Evolutionary conservation across 495 filamentous ascomycete species (phyloP).

Genomic region (Hypoxylon fragiforme): DNA sequence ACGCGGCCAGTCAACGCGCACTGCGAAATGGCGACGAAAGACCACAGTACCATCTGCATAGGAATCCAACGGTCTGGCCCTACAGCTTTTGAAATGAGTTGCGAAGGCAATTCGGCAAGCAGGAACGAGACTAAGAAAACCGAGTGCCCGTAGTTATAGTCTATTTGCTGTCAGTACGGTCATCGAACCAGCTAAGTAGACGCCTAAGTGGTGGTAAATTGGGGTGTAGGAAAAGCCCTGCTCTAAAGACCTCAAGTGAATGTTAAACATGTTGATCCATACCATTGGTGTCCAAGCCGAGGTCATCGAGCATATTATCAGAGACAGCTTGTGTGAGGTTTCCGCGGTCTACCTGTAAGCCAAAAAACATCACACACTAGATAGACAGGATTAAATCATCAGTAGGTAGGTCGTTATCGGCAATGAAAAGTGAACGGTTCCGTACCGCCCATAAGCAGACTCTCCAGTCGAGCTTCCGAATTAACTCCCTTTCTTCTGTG

Average conservation of each 20-base stretch:
- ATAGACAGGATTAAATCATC: constrained; percentile 3
- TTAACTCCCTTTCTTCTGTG: constrained; percentile 55
- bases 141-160: constrained; percentile 73
- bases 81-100: constrained; percentile 72
- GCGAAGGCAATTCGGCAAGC: constrained; percentile 70
- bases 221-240: too few species aligned
- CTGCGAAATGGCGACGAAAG: constrained; percentile 43
- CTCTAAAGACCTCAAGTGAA: too few species aligned
- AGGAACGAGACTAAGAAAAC: constrained; percentile 73
- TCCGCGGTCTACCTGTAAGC: constrained; percentile 59
- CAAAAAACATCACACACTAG: constrained; percentile 57
- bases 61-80: constrained; percentile 85
- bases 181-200: constrained; percentile 23
- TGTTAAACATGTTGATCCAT: constrained; percentile 5
- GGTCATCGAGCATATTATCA: constrained; percentile 58
- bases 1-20: constrained; percentile 37
- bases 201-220: too few species aligned
- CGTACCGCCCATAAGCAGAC: constrained; percentile 55
- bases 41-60: constrained; percentile 54
- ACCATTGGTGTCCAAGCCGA: constrained; percentile 58
- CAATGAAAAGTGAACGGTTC: constrained; percentile 17
- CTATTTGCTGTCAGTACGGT: constrained; percentile 33
- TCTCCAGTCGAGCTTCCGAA: constrained; percentile 57
- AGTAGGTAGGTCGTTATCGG: constrained; percentile 3
- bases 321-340: constrained; percentile 60